A percentile compares a stretch with the other conserved stretches of the same genome.
These are phyloP conservation scores for Cerioporus squamosus DNA, from an alignment of 1,284 basidiomycete species.

Conservation along the genomic window DNA sequence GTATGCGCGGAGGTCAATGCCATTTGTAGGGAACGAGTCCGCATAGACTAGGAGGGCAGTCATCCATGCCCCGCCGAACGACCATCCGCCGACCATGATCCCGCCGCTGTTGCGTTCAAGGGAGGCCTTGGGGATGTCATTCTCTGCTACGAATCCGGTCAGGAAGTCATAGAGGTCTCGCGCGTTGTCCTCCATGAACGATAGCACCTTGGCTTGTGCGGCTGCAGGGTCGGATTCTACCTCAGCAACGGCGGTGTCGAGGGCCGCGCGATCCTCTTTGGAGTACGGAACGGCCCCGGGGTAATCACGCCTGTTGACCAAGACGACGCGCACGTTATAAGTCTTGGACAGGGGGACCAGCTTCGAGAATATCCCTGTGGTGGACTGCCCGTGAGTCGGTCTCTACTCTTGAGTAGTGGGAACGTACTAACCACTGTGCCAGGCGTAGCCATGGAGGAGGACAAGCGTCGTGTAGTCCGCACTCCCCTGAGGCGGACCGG, in stretches of 20 bases:
- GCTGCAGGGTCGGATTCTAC: constrained; percentile 5
- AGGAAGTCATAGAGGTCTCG: constrained; percentile 30
- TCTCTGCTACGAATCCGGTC: constrained; percentile 21
- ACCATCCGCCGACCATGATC: constrained; percentile 8
- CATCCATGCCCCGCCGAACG: constrained; percentile 6
- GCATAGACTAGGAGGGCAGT: constrained; percentile 27
- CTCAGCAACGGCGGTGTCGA: not conserved
- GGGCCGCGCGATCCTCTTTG: constrained; percentile 25
- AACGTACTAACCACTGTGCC: not conserved
- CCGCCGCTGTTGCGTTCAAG: not conserved
- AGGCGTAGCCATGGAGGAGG: constrained; percentile 4
- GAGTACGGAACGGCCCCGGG: constrained; percentile 30
- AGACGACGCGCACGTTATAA: constrained; percentile 32
- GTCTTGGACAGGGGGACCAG: constrained; percentile 17
- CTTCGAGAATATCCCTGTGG: constrained; percentile 31
- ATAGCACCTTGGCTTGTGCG: not conserved
- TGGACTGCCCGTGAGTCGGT: not conserved
- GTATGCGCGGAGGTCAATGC: constrained; percentile 14
- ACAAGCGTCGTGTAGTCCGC: constrained; percentile 4
- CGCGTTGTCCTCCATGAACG: constrained; percentile 16
- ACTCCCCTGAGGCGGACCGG: not conserved
- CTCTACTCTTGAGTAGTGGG: too few relatives aligned
- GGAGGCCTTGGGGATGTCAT: constrained; percentile 16
- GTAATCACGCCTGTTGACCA: constrained; percentile 38
- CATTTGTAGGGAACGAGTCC: constrained; percentile 18